A percentile compares a stretch with the other conserved stretches of the same genome.
Evolutionary conservation across 257 asterid genomes (phyloP).

Genomic region (Solanum sparsipilum): DNA sequence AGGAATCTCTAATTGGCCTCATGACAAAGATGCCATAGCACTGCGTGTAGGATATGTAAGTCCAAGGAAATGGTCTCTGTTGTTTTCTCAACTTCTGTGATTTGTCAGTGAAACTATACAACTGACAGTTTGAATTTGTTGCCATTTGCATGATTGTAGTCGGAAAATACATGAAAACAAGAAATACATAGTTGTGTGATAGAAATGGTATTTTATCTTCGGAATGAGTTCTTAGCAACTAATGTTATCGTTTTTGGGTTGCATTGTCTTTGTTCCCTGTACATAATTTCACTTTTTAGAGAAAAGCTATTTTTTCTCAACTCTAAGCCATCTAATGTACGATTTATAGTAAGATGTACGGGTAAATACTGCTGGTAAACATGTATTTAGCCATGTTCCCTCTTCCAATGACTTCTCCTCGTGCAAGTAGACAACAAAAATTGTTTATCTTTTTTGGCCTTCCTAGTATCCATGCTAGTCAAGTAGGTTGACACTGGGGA

Average conservation of each 20-base stretch:
- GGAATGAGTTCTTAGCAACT: not conserved
- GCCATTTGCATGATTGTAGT: not conserved
- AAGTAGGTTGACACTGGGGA: not conserved
- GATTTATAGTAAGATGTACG: not conserved
- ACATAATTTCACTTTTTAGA: not conserved
- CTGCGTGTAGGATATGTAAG: conserved; percentile 80
- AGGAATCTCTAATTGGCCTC: conserved; percentile 55
- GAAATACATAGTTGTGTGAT: not conserved
- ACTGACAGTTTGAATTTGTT: not conserved
- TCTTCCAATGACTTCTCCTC: not conserved
- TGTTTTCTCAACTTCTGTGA: not conserved
- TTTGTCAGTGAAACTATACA: not conserved
- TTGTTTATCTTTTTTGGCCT: not conserved
- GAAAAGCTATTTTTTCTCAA: not conserved
- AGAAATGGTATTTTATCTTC: not conserved
- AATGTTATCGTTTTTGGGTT: not conserved
- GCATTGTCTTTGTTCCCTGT: not conserved
- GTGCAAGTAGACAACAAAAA: not conserved
- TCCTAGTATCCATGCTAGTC: not conserved
- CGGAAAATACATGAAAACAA: not conserved
- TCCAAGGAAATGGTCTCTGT: not conserved
- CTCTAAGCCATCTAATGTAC: not conserved
- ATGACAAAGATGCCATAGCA: conserved; percentile 57
- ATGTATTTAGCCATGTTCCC: not conserved
- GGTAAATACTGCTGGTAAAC: not conserved